A percentile compares a stretch with the other conserved stretches of the same genome.
These are phyloP conservation scores for Pythium folliculosum DNA, from an alignment of 352 stramenopile genomes.

Conservation along the genomic window DNA sequence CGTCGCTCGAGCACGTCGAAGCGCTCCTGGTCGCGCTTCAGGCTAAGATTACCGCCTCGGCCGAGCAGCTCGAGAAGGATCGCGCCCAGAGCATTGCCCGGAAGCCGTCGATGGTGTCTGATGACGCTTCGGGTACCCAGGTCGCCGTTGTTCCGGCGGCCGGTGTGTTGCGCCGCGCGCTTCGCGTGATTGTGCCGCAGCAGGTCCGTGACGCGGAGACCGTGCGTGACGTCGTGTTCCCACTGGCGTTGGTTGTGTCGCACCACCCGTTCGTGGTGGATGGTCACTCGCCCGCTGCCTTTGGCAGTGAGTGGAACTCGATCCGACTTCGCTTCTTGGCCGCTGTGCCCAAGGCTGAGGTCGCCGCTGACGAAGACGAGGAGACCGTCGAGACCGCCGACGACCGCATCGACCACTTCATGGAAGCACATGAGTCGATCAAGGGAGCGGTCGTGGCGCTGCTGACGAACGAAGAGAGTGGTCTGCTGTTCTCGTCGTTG, in stretches of 20 bases:
- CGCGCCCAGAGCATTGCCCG: constrained; percentile 15
- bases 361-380: constrained; percentile 44
- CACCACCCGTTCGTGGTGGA: constrained; percentile 80
- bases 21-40: constrained; percentile 58
- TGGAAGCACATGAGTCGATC: constrained; percentile 66
- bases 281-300: constrained; percentile 47
- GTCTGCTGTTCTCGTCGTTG: constrained; percentile 59
- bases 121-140: constrained; percentile 28
- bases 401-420: constrained; percentile 81
- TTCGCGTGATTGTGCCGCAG: constrained; percentile 57
- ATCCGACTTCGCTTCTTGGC: constrained; percentile 66
- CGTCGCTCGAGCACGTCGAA: constrained; percentile 58
- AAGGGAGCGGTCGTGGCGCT: constrained; percentile 56
- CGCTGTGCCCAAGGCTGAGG: constrained; percentile 2
- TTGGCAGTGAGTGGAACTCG: constrained; percentile 66
- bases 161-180: constrained; percentile 59
- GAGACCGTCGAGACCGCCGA: constrained; percentile 45
- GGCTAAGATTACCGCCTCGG: constrained; percentile 50
- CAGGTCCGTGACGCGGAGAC: constrained; percentile 37
- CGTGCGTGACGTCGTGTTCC: constrained; percentile 51
- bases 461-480: constrained; percentile 40
- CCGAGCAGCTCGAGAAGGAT: constrained; percentile 38
- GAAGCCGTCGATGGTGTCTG: constrained; percentile 29
- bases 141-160: constrained; percentile 39
- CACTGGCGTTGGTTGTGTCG: constrained; percentile 50